Evolutionary conservation across 164 flowering plant species (phyloP).

Genomic region (Liriodendron chinense): DNA sequence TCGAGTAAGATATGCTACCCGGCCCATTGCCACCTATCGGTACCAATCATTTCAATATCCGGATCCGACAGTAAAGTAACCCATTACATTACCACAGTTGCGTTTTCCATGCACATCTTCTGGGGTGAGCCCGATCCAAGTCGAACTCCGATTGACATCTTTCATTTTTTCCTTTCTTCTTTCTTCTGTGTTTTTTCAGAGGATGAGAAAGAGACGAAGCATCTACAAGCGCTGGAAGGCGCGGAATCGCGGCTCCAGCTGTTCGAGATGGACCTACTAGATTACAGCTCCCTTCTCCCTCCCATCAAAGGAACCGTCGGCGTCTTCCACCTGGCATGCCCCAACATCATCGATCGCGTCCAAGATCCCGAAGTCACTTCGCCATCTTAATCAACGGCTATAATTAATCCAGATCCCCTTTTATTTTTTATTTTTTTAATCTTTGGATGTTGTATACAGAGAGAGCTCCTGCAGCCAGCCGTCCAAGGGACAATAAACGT

Average conservation of each 20-base stretch:
- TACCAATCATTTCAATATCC: no score
- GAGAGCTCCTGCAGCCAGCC: constrained; percentile 77
- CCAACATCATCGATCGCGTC: constrained; percentile 67
- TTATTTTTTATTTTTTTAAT: not conserved
- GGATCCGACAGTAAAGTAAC: no score
- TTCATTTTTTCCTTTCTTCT: no score
- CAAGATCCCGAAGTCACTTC: constrained; percentile 61
- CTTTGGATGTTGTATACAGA: constrained; percentile 20
- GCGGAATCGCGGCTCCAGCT: constrained; percentile 65
- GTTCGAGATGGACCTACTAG: constrained; percentile 76
- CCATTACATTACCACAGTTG: no score
- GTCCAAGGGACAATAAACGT: constrained; percentile 73
- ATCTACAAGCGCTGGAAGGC: constrained; percentile 65
- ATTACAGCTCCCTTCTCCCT: constrained; percentile 61
- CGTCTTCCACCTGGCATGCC: constrained; percentile 92
- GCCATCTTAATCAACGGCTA: not conserved
- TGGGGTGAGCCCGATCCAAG: no score
- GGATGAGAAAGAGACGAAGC: constrained; percentile 67
- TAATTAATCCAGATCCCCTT: no score
- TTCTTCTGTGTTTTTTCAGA: constrained; percentile 25
- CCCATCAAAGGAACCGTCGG: constrained; percentile 67
- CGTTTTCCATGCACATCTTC: no score
- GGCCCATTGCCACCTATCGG: no score
- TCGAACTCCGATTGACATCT: no score
- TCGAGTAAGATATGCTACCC: no score